Conservation (phyloP, 768 basidiomycete genomes). For the Lentinula edodes region DNA sequence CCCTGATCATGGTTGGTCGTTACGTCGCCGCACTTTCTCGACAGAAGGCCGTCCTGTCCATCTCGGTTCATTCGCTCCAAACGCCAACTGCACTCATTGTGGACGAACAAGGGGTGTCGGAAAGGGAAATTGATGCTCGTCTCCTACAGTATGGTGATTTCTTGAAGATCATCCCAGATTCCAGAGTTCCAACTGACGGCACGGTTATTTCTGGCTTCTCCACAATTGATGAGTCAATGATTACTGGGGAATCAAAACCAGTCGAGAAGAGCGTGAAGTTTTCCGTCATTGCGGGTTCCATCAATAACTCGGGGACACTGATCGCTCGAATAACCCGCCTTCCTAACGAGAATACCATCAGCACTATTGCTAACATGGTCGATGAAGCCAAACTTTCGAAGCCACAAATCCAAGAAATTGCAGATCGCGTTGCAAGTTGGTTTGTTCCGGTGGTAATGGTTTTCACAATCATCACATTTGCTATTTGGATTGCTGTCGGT, state of each 20-base stretch:
- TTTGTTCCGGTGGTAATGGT: slow-evolving; percentile 45
- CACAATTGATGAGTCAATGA: slow-evolving; percentile 35
- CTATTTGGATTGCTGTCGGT: slow-evolving; percentile 31
- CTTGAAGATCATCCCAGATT: slow-evolving; percentile 27
- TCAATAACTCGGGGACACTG: slow-evolving; percentile 27
- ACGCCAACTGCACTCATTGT: slow-evolving; percentile 24
- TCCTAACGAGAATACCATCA: slow-evolving; percentile 35
- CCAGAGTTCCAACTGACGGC: slow-evolving; percentile 34
- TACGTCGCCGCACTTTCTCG: slow-evolving; percentile 31
- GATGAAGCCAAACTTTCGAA: slow-evolving; percentile 29
- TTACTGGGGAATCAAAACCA: slow-evolving; percentile 36
- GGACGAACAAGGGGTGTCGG: slow-evolving; percentile 5
- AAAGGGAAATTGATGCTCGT: slow-evolving; percentile 5
- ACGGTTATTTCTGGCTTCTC: slow-evolving; percentile 26
- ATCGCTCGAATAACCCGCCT: slow-evolving; percentile 28
- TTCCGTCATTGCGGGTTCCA: slow-evolving; percentile 31
- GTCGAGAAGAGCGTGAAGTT: slow-evolving; percentile 27
- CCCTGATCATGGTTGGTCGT: slow-evolving; percentile 35
- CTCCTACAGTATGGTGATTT: slow-evolving; percentile 31
- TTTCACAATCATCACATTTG: slow-evolving; percentile 29
- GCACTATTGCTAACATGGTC: slow-evolving; percentile 29
- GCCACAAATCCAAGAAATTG: slow-evolving; percentile 36
- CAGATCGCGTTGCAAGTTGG: slow-evolving; percentile 41
- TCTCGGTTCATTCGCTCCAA: slow-evolving; percentile 30
- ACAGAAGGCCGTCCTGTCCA: slow-evolving; percentile 24